Base-by-base conservation (phyloP, 305 asterid species). In the Solanum chacoense region DNA sequence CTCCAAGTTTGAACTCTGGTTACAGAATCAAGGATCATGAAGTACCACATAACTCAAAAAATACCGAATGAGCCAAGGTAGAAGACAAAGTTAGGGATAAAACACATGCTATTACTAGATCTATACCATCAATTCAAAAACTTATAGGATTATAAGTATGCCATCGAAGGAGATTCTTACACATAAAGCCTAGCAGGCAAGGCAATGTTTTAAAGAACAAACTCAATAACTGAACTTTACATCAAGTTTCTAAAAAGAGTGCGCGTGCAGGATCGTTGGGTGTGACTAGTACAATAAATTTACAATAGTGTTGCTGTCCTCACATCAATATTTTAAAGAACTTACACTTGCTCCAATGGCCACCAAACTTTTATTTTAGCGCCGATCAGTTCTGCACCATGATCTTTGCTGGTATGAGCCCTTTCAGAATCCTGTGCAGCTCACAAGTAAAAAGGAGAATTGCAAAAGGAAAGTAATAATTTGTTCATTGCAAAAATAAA, bases 301-400 rank as follows among this genome's bases (percentile, higher is more conserved):
- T 55, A 50, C 42, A 50, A 22, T 55, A 45, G 13, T 84, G 31
- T 24, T 29, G 85, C 84, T 11, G 59, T 89, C 55, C 81, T 84
- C 73, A 80, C 65, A 37, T 89, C 88, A 84, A 88, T 87, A 85
- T 8, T 79, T 18, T 74, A 31, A 67, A 87, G 40, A 45, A 90
- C 97, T 93, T 89, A 94, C 97, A 5, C 86, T 92, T 91, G 88
- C 84, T 94, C 96, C 92, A 91, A 90, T 22, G 97, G 94, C 94
- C 97, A 94, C 96, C 95, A 94, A 89, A 94, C 94, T 90, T 92
- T 91, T 84, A 94, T 91, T 94, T 93, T 92, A 85, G 59, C 34
- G 26, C 92, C 90, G 63, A 94, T 87, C 90, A 94, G 85, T 59
- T 92, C 92, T 87, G 89, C 91, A 32, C 94, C 95, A 26, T 76